Evolutionary conservation across 495 filamentous ascomycete species (phyloP), one percentile per base, ranked within the genome.

Genomic region (Penicillium egyptiacum): DNA sequence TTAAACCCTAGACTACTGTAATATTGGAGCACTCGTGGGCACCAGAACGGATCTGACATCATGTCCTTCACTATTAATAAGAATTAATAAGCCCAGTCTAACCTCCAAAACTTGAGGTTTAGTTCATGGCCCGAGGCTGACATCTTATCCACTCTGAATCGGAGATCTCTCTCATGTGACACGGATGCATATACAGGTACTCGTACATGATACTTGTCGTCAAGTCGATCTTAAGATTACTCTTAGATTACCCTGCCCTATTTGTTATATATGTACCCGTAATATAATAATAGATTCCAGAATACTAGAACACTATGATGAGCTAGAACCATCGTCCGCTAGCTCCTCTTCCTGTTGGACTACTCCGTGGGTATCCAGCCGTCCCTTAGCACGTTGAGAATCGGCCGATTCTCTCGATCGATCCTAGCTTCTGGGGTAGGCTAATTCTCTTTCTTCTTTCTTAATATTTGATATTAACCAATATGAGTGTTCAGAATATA

Each of bases 351-450:
- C 25, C 10, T 44, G 28, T 2, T 54, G 39, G 19, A 44, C 51
- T 40, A 42, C 19, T 25, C 16, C 22, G 12, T 14, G 26, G 51
- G 40, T 31, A 25, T 42, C 17, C 44, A 39, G 46, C 37, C 22
- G 22, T 53, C 26, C 40, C 2, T 53, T 50, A 52, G 39, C 48
- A 28, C 37, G 44, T 57, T 57, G 39, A 12, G 19, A 41, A 51
- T 23, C 49, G 49, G 37, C 50, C 54, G 22, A 30, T 40, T 53
- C 37, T 58, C 61, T 50, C 28, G 53, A 61, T 61, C 60, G 60
- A 69, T 66, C 66, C 60, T 39, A 53, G 41, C 45, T 44, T 64
- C 63, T 50, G 65, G 52, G 66, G 62, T 56, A 60, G 51, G 56
- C 60, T 57, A 52, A 43, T 63, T 30, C 16, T 31, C 5, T 35